Base-by-base conservation (phyloP, 305 asterid species). In the Plantago lanceolata region DNA sequence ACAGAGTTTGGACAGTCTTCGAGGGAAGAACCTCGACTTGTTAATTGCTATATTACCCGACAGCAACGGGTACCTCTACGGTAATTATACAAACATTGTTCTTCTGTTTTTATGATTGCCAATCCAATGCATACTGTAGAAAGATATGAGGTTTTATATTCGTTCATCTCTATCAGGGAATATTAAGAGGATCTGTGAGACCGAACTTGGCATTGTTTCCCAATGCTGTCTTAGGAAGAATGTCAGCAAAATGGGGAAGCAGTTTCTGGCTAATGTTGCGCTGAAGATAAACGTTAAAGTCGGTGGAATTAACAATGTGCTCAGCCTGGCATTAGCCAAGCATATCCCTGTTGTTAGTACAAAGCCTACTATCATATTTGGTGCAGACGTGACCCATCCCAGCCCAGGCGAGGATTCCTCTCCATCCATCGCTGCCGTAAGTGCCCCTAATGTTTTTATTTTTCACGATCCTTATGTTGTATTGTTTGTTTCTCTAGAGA, bases 321-420 rank as follows among this genome's bases (percentile, higher is more conserved):
- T 93, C 59, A 83, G 83, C 50, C 97, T 89, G 73, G 99, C 99
- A 6, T 60, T 89, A 40, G 79, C 94, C 3, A 78, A 96, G 67
- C 91, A 96, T 61, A 89, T 93, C 48, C 99, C 99, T 47, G 85
- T 85, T 8, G 99, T 93, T 59, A 89, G 96, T 63, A 96, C 89
- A 69, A 75, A 79, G 15, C 99, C 99, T n/a, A 93, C 99, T 6
- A 93, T 93, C 61, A 93, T 93, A 47, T 93, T 93, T 67, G 99
- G 99, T 57, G 99, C 99, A 57, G 99, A 93, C 71, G 98, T 93
- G 59, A 93, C 98, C 29, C 98, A 93, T 75, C 96, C 97, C 48
- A 97, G 89, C 49, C 98, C 97, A 26, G 98, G 98, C 19, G 98
- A 93, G 79, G 98, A 93, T 70, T 82, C 98, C 17, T 89, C 97